Evolutionary conservation across 257 asterid species (phyloP).

Genomic region (Ligustrum vulgare): DNA sequence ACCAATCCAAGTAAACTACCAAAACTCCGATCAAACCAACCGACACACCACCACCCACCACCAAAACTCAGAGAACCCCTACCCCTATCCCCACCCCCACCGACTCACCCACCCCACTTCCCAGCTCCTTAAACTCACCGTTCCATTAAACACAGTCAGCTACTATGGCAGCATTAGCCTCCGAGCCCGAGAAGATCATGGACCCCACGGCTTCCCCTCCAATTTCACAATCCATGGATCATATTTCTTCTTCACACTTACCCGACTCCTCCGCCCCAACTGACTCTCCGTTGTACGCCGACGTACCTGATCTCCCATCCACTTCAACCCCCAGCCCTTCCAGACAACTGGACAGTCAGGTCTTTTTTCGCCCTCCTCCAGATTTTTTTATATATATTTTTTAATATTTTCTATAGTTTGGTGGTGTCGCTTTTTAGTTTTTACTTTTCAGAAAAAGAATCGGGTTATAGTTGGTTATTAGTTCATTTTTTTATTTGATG

Average conservation of each 20-base stretch:
- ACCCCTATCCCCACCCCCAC: no score
- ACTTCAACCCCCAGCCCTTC: slow-evolving; percentile 42
- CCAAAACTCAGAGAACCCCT: no score
- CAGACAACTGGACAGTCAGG: slow-evolving; percentile 61
- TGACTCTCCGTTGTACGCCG: slow-evolving; percentile 30
- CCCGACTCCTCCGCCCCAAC: slow-evolving; percentile 34
- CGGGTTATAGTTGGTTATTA: background rate
- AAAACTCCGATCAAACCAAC: slow-evolving; percentile 34
- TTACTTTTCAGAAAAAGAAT: background rate
- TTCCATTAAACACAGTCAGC: background rate
- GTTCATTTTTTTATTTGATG: background rate
- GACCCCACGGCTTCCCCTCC: slow-evolving; percentile 53
- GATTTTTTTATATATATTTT: background rate
- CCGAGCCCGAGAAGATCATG: slow-evolving; percentile 57
- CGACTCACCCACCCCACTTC: background rate
- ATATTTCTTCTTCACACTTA: slow-evolving; percentile 35
- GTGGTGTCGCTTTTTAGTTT: no score
- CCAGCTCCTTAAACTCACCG: slow-evolving; percentile 8
- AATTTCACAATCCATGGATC: slow-evolving; percentile 52
- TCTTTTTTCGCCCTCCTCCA: slow-evolving; percentile 1
- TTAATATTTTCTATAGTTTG: background rate
- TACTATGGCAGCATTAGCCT: slow-evolving; percentile 57
- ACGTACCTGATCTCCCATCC: slow-evolving; percentile 46
- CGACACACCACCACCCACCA: slow-evolving; percentile 27
- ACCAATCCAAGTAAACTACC: background rate